Base-by-base conservation (phyloP, 768 basidiomycete genomes). In the Kwoniella bestiolae region DNA sequence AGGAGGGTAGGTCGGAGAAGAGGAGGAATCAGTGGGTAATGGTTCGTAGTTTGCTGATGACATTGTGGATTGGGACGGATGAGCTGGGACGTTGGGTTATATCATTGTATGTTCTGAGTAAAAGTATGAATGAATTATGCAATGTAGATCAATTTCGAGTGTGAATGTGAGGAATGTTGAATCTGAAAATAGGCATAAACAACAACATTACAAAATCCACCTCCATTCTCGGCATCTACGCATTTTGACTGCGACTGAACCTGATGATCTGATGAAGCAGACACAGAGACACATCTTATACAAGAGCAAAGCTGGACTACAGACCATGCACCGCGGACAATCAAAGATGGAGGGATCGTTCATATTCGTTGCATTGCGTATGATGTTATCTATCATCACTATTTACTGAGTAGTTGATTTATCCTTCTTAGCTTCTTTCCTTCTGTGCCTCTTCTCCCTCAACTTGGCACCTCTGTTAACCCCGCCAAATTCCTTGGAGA, bases 371-470 rank as follows among this genome's bases (percentile, higher is more conserved):
- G 25, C 46, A 18, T 47, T 47, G 46, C 46, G n/a, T 47, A 23
- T 47, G 46, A 25, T 49, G 46, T 49, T 49, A 49, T 16, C 50
- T 21, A 9, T n/a, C 12, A 14, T 14, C 3, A 41, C 12, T 14
- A 41, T 11, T 18, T 14, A 41, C 38, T 41, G 18, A 11, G 12
- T 11, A 16, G 38, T 41, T 56, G 21, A 32, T 34, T 47, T n/a
- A 12, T 16, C 45, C 49, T 59, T 56, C 56, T 64, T 65, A 18
- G 28, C 34, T 57, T 58, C 63, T 41, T 34, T 51, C 26, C 63
- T 32, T 47, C 62, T 45, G 28, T 63, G 46, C 50, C 62, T 52
- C 55, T 63, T 63, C 55, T 63, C 62, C 55, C 62, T 56, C 45
- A 63, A 21, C 62, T 63, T 63, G 23, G 45, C 62, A 38, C 62